A percentile compares a stretch with the other conserved stretches of the same genome.
These are phyloP conservation scores for Collybiopsis luxurians DNA, from an alignment of 768 basidiomycete genomes.

Conservation along the genomic window DNA sequence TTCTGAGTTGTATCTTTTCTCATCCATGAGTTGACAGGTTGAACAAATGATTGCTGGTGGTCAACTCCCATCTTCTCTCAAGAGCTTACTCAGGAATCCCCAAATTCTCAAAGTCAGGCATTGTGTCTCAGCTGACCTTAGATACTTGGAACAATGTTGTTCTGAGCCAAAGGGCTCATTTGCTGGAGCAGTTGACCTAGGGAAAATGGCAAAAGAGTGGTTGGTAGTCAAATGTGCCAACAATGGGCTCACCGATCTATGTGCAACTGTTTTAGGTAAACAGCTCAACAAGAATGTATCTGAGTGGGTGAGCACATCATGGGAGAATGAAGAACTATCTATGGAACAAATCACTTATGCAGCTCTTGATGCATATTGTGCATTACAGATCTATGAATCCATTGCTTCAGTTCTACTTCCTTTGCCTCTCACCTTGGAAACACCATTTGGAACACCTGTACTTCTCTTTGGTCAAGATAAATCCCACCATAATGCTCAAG, in stretches of 20 bases:
- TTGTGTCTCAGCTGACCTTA: background rate
- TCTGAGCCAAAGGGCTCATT: too few species aligned
- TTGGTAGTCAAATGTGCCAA: constrained; percentile 14
- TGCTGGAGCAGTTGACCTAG: constrained; percentile 27
- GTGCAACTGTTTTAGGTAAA: constrained; percentile 20
- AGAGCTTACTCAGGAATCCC: background rate
- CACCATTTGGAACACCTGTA: background rate
- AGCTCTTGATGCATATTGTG: constrained; percentile 17
- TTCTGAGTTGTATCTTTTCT: too few species aligned
- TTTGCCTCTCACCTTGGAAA: background rate
- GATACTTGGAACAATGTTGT: too few species aligned
- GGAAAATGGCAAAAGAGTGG: constrained; percentile 23
- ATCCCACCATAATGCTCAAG: too few species aligned
- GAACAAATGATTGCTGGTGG: background rate
- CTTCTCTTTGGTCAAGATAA: background rate
- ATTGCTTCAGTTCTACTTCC: constrained; percentile 8
- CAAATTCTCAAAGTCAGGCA: background rate
- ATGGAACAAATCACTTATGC: constrained; percentile 18
- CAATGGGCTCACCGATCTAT: constrained; percentile 28
- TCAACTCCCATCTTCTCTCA: background rate
- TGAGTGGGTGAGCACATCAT: constrained; percentile 17
- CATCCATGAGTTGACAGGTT: too few species aligned
- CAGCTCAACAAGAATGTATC: constrained; percentile 19
- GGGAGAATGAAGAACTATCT: constrained; percentile 14
- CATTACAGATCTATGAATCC: constrained; percentile 10